Evolutionary conservation across 768 basidiomycete genomes (phyloP), one percentile per base, ranked within the genome.

Genomic region (Pisolithus tinctorius): DNA sequence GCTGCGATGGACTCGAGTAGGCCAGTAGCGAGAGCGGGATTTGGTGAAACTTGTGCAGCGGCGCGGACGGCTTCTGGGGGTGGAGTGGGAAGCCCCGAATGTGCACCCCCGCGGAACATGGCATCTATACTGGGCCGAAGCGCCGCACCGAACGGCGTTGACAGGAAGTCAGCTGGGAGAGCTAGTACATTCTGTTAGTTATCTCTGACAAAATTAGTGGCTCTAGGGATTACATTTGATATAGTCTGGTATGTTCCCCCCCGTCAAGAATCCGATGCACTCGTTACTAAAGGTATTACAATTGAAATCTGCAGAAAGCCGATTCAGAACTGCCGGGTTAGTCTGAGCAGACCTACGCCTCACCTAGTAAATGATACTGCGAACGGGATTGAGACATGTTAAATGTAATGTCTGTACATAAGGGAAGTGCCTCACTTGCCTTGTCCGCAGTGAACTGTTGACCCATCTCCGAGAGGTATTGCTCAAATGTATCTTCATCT

Each of bases 261-360:
- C 92, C 0, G 90, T 95, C 45, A 97, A 68, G 62, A 96, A 93
- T 2, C 87, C 92, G 31, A 92, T 70, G 52, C 83, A 83, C 56
- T 95, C 92, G 53, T 86, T 90, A 2, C 92, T 93, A 58, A 97
- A 97, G 2, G 89, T 87, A 66, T 97, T 97, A 68, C 93, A 96
- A 60, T 96, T 96, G 58, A 94, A 94, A 40, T 95, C 91, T 86
- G 44, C 25, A 10, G 38, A n/a, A 25, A 40, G 27, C 54, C 40
- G 40, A 52, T 41, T 4, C 8, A 31, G 13, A 47, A 14, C 17
- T 9, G 17, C 8, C 20, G 14, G 7, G 10, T 14, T 7, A 6
- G 41, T 17, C 6, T 17, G 13, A 41, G 13, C 11, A 9, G 25
- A n/a, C 3, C 17, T 13, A 23, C 44, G 6, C 47, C 66, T 51